Base-by-base conservation (phyloP, 2,329 filamentous ascomycete genomes). In the Plenodomus lindquistii region DNA sequence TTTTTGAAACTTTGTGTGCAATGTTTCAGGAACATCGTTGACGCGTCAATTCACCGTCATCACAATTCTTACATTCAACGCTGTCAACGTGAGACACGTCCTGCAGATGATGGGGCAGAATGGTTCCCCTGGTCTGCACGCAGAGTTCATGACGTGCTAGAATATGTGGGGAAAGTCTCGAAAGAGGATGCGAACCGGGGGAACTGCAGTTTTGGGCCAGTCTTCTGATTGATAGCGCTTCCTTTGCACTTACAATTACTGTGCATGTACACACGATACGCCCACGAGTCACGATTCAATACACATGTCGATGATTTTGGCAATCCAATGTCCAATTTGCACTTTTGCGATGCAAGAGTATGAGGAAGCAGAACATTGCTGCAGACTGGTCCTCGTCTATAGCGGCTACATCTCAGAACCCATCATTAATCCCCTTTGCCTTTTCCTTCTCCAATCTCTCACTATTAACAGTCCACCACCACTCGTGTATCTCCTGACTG, bases 381-480 rank as follows among this genome's bases (percentile, higher is more conserved):
- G 6, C 27, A 11, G n/a, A 15, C 11, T 31, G 4, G 11, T 4
- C 27, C 10, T 15, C 10, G 11, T 8, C 4, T 11, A 13, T 31
- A 4, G 27, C 10, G 27, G 27, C 15, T 13, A 7, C 10, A 4
- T 15, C 27, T 15, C 37, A 83, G 60, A 81, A 83, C 6, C 76
- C 77, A 67, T 84, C 81, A 3, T 74, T 62, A 45, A 83, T 74
- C 2, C 78, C 77, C 27, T 56, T 61, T 36, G 64, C 66, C 67
- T 73, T 77, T 65, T 85, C 83, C 39, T 70, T 66, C 37, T 62
- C 65, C 44, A 77, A 50, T 55, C 82, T 74, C 62, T 80, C 78
- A 8, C 68, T 67, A 57, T 82, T 81, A 31, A 77, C 63, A 35
- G 72, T 70, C 75, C 79, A 81, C 83, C 83, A 85, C 83, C 83